Conservation (phyloP, 1,284 basidiomycete species). For the Fistulina hepatica region DNA sequence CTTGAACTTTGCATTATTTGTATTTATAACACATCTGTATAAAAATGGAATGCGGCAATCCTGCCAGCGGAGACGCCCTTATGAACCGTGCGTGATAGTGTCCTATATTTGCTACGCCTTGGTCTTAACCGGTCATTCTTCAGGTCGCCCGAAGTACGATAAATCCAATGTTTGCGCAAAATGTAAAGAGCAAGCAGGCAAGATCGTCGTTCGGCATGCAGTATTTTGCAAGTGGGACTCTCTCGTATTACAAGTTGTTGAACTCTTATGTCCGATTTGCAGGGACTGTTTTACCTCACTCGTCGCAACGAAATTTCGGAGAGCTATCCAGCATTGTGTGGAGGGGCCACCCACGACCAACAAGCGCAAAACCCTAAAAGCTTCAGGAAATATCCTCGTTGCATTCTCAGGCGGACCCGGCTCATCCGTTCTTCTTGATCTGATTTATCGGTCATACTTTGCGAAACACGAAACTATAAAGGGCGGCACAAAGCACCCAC, state of each 20-base stretch:
- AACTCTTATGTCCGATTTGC: conserved; percentile 4
- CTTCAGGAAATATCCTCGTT: conserved; percentile 53
- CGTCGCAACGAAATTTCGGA: conserved; percentile 52
- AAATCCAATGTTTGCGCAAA: conserved; percentile 55
- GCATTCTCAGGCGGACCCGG: conserved; percentile 67
- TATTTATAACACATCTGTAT: too few species aligned
- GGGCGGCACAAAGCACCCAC: conserved; percentile 57
- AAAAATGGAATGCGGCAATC: too few species aligned
- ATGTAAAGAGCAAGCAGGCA: conserved; percentile 55
- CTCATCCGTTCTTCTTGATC: conserved; percentile 60
- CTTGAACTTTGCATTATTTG: too few species aligned
- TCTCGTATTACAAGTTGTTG: not conserved
- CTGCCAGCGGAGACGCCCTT: too few species aligned
- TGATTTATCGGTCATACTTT: conserved; percentile 55
- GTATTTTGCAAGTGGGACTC: conserved; percentile 69
- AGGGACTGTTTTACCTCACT: conserved; percentile 62
- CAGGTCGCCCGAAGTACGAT: conserved; percentile 55
- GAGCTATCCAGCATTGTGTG: conserved; percentile 51
- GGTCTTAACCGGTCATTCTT: conserved; percentile 1
- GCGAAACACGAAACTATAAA: conserved; percentile 24
- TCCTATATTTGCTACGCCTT: not conserved
- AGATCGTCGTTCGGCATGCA: conserved; percentile 63
- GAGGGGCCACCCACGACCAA: conserved; percentile 41
- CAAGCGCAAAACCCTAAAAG: conserved; percentile 43
- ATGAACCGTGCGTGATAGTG: conserved; percentile 46